phyloP scores from a whole-genome alignment of 2,329 filamentous ascomycete species.

The Fusarium redolens region DNA sequence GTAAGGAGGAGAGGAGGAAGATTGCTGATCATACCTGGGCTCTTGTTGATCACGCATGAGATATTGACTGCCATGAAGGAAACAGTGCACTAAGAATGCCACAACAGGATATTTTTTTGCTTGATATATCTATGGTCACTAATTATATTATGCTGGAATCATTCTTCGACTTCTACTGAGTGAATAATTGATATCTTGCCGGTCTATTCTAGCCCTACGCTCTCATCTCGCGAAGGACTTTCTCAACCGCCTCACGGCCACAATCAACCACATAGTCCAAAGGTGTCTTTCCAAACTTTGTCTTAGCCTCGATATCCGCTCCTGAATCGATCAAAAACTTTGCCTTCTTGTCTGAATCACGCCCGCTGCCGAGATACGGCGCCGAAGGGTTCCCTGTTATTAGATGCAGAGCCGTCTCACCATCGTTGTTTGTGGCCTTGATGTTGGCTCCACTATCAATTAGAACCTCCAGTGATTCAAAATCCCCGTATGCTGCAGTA shows the following conservation, averaged over 20 bases:
- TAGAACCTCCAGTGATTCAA: rapidly evolving
- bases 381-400: not conserved
- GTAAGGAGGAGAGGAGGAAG: slow-evolving; percentile 43
- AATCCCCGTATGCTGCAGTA: not conserved
- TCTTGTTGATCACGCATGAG: not conserved
- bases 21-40: slow-evolving; percentile 49
- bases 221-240: not conserved
- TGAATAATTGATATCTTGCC: too few species aligned
- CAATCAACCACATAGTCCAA: not conserved
- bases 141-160: too few species aligned
- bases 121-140: too few species aligned
- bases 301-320: rapidly evolving
- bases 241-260: not conserved
- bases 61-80: too few species aligned
- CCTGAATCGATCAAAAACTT: not conserved
- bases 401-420: not conserved
- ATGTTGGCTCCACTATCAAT: not conserved
- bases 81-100: too few species aligned
- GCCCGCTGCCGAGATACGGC: rapidly evolving
- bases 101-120: too few species aligned
- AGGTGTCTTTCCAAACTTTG: not conserved
- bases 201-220: too few species aligned
- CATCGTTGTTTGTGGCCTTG: not conserved
- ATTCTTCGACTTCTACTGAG: too few species aligned
- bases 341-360: not conserved